Conservation (phyloP, 78 protist species). For the Planoprotostelium fungivorum region DNA sequence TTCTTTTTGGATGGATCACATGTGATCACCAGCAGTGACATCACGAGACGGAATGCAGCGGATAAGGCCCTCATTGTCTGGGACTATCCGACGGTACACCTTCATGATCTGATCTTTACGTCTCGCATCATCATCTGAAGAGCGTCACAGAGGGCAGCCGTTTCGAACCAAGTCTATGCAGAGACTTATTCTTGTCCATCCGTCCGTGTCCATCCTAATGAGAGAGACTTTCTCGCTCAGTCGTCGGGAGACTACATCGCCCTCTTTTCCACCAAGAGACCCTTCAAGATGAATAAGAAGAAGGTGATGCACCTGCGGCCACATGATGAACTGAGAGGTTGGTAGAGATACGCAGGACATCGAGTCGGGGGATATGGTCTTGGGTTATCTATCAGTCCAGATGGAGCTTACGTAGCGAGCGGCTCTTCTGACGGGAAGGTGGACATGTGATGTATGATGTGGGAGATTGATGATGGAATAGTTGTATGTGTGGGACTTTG, state of each 20-base stretch:
- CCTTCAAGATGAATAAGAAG: not conserved
- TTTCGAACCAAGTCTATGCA: constrained; percentile 1
- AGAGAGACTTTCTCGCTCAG: not conserved
- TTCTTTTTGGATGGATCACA: not conserved
- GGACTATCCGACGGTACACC: not conserved
- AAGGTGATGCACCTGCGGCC: too few relatives aligned
- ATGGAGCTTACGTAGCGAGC: too few relatives aligned
- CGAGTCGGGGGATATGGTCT: too few relatives aligned
- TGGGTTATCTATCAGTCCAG: too few relatives aligned
- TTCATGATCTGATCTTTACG: not conserved
- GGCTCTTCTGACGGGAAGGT: not conserved
- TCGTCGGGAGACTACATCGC: constrained; percentile 4
- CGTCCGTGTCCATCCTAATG: not conserved
- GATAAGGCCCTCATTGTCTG: not conserved
- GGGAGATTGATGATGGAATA: too few relatives aligned
- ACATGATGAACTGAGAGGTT: too few relatives aligned
- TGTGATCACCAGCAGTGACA: not conserved
- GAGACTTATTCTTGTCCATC: constrained; percentile 1
- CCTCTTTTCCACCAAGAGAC: not conserved
- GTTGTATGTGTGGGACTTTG: too few relatives aligned
- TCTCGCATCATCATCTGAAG: too few relatives aligned
- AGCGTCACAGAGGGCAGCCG: not conserved
- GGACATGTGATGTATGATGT: not conserved
- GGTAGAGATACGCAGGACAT: too few relatives aligned
- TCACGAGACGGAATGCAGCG: not conserved